phyloP scores from a whole-genome alignment of 192 early-diverging fungal genomes.

The Paraglomus occultum region DNA sequence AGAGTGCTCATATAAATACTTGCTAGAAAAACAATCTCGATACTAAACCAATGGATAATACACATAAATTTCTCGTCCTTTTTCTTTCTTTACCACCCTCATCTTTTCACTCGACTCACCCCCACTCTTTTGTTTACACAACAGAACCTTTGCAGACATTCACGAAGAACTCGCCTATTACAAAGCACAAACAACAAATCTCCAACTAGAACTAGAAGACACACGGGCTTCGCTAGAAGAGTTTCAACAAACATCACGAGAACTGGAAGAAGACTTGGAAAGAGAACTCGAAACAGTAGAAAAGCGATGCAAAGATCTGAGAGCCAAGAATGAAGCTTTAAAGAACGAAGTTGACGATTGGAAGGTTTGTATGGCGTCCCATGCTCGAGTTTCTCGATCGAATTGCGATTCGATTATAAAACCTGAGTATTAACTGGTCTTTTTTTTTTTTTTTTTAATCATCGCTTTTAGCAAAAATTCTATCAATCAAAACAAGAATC shows the following conservation, averaged over 20 bases:
- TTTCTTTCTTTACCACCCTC: background rate
- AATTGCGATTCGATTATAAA: constrained; percentile 1
- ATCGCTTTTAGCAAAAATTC: constrained; percentile 53
- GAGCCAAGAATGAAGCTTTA: constrained; percentile 60
- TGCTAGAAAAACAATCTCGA: no score
- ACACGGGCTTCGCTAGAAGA: constrained; percentile 63
- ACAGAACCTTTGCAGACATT: constrained; percentile 30
- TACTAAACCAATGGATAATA: no score
- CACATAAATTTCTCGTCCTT: no score
- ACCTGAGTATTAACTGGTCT: background rate
- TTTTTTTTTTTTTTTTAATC: constrained; percentile 11
- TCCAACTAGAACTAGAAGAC: constrained; percentile 53
- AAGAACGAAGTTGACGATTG: constrained; percentile 67
- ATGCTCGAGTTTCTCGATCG: background rate
- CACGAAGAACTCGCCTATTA: constrained; percentile 72
- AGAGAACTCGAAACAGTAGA: constrained; percentile 70
- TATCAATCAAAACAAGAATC: constrained; percentile 63
- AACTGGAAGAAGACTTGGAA: constrained; percentile 71
- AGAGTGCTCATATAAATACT: no score
- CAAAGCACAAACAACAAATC: constrained; percentile 46
- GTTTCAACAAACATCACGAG: constrained; percentile 63
- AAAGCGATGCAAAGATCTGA: constrained; percentile 60
- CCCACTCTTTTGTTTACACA: background rate
- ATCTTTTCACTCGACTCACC: background rate
- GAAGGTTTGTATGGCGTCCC: constrained; percentile 49